Base-by-base conservation (phyloP, 805 yeast genomes). In the Pichia ethanolica region DNA sequence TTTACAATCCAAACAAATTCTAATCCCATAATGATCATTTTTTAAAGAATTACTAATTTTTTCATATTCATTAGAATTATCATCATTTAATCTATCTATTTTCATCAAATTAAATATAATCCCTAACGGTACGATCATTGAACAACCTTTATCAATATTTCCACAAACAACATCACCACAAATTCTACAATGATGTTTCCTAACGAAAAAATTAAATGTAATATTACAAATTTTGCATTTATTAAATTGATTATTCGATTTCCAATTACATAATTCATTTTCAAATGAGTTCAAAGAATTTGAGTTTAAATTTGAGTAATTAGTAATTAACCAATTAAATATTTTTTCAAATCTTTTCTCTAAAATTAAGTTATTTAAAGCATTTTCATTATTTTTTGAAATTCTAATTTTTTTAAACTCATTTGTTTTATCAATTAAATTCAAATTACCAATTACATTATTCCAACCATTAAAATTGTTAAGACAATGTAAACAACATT, bases 111-210 rank as follows among this genome's bases (percentile, higher is more conserved):
- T 64, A 35, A 72, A 53, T 14, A 79, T 57, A 11, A 70, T 58
- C 25, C 61, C 62, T 2, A 83, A 56, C 0, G 87, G 87, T 0
- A 88, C 82, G 48, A 80, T 79, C 61, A 81, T 78, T 0, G 97
- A 89, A 63, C 99, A 91, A 12, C 70, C 82, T 8, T 71, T 75
- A 44, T 52, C 67, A 46, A 64, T 57, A 55, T 82, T 83, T 28
- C 84, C 95, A 67, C 97, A 91, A 0, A 89, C 87, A 1, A 86
- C 78, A 30, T 66, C 60, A 0, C 98, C 98, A 69, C 99, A 91
- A 28, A 89, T 64, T 36, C 98, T 70, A 64, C 99, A 93, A 63
- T 91, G 99, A 62, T 93, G 98, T 55, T 84, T 87, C 45, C 97
- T 69, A 27, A 77, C 56, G 0, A 56, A 45, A 11, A 79, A 66